Conservation (phyloP, 805 yeast genomes). For the Martiniozyma abietophila region DNA sequence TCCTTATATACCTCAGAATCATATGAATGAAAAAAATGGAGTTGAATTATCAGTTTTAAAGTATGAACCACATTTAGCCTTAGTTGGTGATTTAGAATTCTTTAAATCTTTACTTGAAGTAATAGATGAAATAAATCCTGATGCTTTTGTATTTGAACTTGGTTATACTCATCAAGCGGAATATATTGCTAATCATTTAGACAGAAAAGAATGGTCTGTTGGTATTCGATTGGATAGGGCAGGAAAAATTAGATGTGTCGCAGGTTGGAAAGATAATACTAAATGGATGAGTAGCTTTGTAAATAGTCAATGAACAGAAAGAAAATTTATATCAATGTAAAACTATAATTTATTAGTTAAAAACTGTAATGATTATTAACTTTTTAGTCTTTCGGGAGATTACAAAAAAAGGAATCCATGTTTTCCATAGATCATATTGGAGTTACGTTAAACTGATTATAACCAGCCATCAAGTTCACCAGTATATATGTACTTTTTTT, state of each 20-base stretch:
- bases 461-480: no score
- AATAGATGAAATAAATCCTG: conserved; percentile 34
- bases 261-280: conserved; percentile 41
- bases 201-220: conserved; percentile 28
- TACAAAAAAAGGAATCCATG: background rate
- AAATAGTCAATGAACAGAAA: no score
- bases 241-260: conserved; percentile 47
- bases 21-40: conserved; percentile 32
- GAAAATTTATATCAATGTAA: no score
- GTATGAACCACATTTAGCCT: conserved; percentile 71
- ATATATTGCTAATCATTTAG: conserved; percentile 8
- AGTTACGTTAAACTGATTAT: no score
- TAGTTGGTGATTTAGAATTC: conserved; percentile 71
- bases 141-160: conserved; percentile 67
- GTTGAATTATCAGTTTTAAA: conserved; percentile 55
- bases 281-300: no score
- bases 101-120: conserved; percentile 39
- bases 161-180: conserved; percentile 54
- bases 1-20: conserved; percentile 61
- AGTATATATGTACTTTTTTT: no score
- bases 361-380: background rate
- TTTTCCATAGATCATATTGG: background rate
- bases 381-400: background rate
- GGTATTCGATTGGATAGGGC: conserved; percentile 43
- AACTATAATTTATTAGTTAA: no score